Evolutionary conservation across 148 eudicot genomes (phyloP).

Genomic region (Camellia granthamiana): DNA sequence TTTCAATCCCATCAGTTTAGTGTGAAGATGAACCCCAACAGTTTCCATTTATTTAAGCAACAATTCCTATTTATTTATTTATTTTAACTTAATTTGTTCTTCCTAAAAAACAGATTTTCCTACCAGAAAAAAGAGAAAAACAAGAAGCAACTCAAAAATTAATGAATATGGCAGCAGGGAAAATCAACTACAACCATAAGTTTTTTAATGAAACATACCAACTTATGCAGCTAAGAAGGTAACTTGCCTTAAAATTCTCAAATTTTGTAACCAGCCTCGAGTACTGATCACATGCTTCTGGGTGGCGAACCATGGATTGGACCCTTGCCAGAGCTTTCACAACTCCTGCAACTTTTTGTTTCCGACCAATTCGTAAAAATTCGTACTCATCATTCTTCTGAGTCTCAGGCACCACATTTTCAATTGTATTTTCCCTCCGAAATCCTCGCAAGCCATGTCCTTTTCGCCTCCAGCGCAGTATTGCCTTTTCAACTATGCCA

Average conservation of each 20-base stretch:
- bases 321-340: slow-evolving; percentile 63
- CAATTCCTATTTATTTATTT: background rate
- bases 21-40: background rate
- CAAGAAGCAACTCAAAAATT: background rate
- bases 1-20: background rate
- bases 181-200: background rate
- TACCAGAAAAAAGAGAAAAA: background rate
- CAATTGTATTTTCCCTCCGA: slow-evolving; percentile 34
- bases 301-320: slow-evolving; percentile 62
- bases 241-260: slow-evolving; percentile 17
- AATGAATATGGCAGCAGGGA: background rate
- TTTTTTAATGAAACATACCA: background rate
- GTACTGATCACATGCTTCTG: slow-evolving; percentile 61
- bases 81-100: background rate
- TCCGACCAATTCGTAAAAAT: slow-evolving; percentile 52
- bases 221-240: background rate
- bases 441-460: slow-evolving; percentile 67
- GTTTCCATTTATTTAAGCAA: background rate
- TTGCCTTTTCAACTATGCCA: slow-evolving; percentile 65
- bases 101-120: background rate
- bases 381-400: slow-evolving; percentile 59
- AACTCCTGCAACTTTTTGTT: slow-evolving; percentile 50
- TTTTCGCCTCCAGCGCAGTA: slow-evolving; percentile 76
- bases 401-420: slow-evolving; percentile 18
- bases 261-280: slow-evolving; percentile 40